These are phyloP conservation scores for Xylaria sp. DNA, from an alignment of 2,329 filamentous ascomycete species.

Conservation along the genomic window DNA sequence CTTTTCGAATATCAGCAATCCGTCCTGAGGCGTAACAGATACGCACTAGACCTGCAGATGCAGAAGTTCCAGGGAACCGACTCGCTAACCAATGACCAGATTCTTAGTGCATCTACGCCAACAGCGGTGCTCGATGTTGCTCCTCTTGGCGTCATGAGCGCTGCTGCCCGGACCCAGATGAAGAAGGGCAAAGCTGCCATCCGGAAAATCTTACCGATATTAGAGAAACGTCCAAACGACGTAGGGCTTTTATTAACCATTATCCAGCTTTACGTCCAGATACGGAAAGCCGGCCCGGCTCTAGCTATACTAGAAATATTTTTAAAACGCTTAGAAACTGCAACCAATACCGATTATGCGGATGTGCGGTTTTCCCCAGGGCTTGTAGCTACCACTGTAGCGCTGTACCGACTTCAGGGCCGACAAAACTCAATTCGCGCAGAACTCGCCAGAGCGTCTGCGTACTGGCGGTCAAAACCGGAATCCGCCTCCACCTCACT, in stretches of 20 bases:
- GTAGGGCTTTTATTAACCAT: conserved; percentile 83
- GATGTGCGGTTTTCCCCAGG: conserved; percentile 86
- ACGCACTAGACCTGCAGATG: conserved; percentile 72
- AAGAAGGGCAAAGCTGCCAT: conserved; percentile 73
- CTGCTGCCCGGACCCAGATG: conserved; percentile 77
- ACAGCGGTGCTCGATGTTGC: conserved; percentile 51
- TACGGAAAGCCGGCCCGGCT: conserved; percentile 77
- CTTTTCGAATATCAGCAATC: conserved; percentile 78
- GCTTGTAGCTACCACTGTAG: conserved; percentile 81
- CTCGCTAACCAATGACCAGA: conserved; percentile 58
- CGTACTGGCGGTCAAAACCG: conserved; percentile 79
- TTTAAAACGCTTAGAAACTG: conserved; percentile 75
- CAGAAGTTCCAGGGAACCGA: conserved; percentile 74
- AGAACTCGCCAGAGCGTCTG: conserved; percentile 82
- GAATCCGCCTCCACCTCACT: conserved; percentile 68
- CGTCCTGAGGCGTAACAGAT: conserved; percentile 70
- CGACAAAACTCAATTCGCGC: conserved; percentile 76
- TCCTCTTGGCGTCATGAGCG: conserved; percentile 65
- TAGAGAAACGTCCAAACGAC: conserved; percentile 81
- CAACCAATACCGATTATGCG: conserved; percentile 64
- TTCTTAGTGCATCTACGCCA: conserved; percentile 46
- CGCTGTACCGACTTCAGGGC: conserved; percentile 80
- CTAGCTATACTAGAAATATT: conserved; percentile 80
- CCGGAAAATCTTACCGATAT: conserved; percentile 73
- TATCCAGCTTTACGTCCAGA: conserved; percentile 81